These are phyloP conservation scores for Scopulariopsis brevicaulis DNA, from an alignment of 2,329 filamentous ascomycete genomes.

Conservation along the genomic window DNA sequence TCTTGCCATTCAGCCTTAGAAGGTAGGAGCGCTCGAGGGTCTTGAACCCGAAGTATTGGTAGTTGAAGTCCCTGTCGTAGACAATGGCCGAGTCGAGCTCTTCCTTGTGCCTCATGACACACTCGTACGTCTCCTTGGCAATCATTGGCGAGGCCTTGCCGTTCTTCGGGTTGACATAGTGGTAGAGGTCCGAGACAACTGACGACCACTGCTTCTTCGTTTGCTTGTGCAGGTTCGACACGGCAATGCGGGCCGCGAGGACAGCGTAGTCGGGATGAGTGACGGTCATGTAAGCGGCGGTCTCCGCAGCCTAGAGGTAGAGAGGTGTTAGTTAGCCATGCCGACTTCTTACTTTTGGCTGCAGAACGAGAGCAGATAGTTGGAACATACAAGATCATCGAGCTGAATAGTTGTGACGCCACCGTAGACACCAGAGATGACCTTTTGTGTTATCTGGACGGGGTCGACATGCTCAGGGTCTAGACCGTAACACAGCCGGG, in stretches of 20 bases:
- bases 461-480: conserved; percentile 93
- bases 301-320: conserved; percentile 73
- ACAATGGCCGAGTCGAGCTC: conserved; percentile 98
- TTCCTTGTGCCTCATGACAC: conserved; percentile 89
- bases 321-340: conserved; percentile 3
- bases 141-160: conserved; percentile 82
- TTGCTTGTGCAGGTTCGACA: conserved; percentile 99
- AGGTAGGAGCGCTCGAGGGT: conserved; percentile 96
- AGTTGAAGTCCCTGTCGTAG: conserved; percentile 99
- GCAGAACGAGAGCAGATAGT: neutral
- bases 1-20: conserved; percentile 87
- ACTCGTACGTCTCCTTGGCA: conserved; percentile 79
- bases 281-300: conserved; percentile 98
- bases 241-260: conserved; percentile 93
- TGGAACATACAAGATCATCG: conserved; percentile 80
- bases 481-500: conserved; percentile 92
- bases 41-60: conserved; percentile 99
- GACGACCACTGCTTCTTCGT: conserved; percentile 99
- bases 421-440: conserved; percentile 98
- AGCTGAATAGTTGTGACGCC: conserved; percentile 94
- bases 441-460: conserved; percentile 96
- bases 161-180: conserved; percentile 96
- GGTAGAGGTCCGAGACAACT: conserved; percentile 84
- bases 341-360: neutral
- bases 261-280: conserved; percentile 99